phyloP scores from a whole-genome alignment of 192 early-diverging fungal genomes.

The Gamsiella multidivaricata region DNA sequence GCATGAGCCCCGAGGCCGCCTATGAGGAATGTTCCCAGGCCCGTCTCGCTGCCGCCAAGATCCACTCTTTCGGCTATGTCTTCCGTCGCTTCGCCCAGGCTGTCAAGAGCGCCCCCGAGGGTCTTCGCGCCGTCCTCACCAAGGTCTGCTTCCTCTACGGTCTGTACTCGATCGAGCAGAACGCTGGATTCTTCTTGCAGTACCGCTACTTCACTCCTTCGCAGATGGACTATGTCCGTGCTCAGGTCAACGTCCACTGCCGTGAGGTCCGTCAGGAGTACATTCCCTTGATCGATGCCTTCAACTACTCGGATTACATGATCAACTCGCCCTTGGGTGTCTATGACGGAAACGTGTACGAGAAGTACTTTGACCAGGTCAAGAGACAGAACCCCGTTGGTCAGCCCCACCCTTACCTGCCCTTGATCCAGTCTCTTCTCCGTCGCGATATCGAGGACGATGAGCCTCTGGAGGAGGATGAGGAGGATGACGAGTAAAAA shows the following conservation, averaged over 20 bases:
- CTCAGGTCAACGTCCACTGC: conserved; percentile 73
- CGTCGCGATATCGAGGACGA: conserved; percentile 66
- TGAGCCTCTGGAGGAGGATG: conserved; percentile 71
- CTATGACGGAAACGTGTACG: conserved; percentile 87
- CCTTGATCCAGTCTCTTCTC: conserved; percentile 83
- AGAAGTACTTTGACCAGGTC: conserved; percentile 88
- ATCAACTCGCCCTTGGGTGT: conserved; percentile 90
- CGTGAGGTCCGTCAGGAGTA: conserved; percentile 79
- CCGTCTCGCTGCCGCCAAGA: conserved; percentile 83
- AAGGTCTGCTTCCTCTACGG: conserved; percentile 86
- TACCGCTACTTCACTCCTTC: conserved; percentile 81
- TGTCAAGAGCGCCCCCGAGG: conserved; percentile 71
- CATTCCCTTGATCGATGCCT: conserved; percentile 87
- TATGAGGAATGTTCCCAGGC: conserved; percentile 91
- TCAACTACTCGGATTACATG: conserved; percentile 90
- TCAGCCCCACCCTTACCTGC: conserved; percentile 79
- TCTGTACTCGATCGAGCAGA: conserved; percentile 82
- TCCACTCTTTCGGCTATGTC: conserved; percentile 88
- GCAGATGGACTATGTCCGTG: conserved; percentile 78
- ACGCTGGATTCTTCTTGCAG: conserved; percentile 89
- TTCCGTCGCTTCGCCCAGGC: conserved; percentile 86
- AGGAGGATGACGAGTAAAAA: conserved; percentile 65
- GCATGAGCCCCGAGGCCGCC: conserved; percentile 80
- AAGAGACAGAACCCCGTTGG: conserved; percentile 76
- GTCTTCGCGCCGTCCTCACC: conserved; percentile 69